A percentile compares a stretch with the other conserved stretches of the same genome.
Evolutionary conservation across 208 protist genomes (phyloP).

Genomic region (Wallacemonas sp.): DNA sequence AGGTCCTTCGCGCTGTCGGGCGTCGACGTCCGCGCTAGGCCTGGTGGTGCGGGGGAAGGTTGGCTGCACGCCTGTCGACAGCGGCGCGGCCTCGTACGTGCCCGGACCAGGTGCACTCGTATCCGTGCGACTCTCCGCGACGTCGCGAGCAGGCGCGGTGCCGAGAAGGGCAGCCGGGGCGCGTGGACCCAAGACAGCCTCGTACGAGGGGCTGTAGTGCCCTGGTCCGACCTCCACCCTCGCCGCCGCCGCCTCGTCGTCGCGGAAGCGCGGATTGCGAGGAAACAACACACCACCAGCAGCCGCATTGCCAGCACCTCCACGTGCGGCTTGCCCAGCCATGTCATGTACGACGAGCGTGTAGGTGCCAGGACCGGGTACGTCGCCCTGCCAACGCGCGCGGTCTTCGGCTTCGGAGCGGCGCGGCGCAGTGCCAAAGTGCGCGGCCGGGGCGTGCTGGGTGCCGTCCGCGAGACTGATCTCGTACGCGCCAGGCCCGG

Average conservation of each 20-base stretch:
- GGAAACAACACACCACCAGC: background rate
- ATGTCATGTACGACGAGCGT: background rate
- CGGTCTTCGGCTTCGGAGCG: conserved; percentile 10
- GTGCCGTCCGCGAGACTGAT: background rate
- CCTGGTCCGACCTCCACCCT: background rate
- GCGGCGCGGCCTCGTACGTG: conserved; percentile 24
- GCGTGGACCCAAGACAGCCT: conserved; percentile 5
- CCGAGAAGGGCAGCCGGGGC: background rate
- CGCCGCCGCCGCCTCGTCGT: background rate
- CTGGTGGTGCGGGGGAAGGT: background rate
- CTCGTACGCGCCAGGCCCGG: conserved; percentile 10
- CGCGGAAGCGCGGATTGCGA: background rate
- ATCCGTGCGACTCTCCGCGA: conserved; percentile 15
- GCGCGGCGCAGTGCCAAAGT: conserved; percentile 31
- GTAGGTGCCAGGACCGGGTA: conserved; percentile 22
- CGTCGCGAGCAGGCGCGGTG: conserved; percentile 12
- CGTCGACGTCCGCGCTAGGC: conserved; percentile 15
- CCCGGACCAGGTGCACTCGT: conserved; percentile 29
- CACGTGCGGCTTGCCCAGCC: no score
- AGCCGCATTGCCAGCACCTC: background rate
- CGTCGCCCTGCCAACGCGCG: background rate
- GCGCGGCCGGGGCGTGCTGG: background rate
- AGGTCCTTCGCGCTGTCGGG: conserved; percentile 8
- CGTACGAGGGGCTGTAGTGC: conserved; percentile 6
- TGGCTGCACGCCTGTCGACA: background rate